A percentile compares a stretch with the other conserved stretches of the same genome.
Conservation (phyloP, 2,329 filamentous ascomycete species). For the Ceratocystis colombiana region DNA sequence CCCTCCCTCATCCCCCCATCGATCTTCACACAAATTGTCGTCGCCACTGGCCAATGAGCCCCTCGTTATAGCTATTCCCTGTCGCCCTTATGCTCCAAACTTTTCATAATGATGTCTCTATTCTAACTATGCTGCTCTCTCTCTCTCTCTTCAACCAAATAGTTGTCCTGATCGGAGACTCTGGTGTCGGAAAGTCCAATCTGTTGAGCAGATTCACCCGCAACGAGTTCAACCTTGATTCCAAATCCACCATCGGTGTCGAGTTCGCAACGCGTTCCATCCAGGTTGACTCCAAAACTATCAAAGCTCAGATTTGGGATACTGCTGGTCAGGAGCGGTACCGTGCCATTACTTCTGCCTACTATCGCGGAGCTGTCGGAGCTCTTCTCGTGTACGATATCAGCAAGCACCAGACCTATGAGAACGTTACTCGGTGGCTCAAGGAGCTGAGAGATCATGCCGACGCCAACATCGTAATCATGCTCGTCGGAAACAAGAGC, state of each 20-base stretch:
- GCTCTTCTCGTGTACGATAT: slow-evolving; percentile 98
- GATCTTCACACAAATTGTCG: slow-evolving; percentile 21
- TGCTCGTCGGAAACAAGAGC: slow-evolving; percentile 99
- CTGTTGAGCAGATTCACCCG: slow-evolving; percentile 98
- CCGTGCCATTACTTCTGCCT: slow-evolving; percentile 96
- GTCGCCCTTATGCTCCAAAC: slow-evolving; percentile 21
- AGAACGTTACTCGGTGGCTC: slow-evolving; percentile 97
- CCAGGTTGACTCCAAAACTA: slow-evolving; percentile 98
- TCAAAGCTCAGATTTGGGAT: slow-evolving; percentile 99
- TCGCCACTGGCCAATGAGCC: slow-evolving; percentile 13
- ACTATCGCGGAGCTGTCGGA: slow-evolving; percentile 95
- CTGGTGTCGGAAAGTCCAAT: slow-evolving; percentile 99
- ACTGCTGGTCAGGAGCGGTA: slow-evolving; percentile 98
- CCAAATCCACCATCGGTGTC: slow-evolving; percentile 98
- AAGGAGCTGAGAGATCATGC: slow-evolving; percentile 97
- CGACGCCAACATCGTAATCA: slow-evolving; percentile 98
- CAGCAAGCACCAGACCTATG: slow-evolving; percentile 98
- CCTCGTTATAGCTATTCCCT: slow-evolving; percentile 24
- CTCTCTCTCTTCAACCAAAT: slow-evolving; percentile 26
- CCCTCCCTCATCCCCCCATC: slow-evolving; percentile 26
- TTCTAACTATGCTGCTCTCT: slow-evolving; percentile 30
- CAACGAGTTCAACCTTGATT: slow-evolving; percentile 99
- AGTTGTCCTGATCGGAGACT: slow-evolving; percentile 99
- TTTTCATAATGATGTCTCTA: slow-evolving; percentile 11
- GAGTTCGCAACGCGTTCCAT: slow-evolving; percentile 98